Evolutionary conservation across 2,329 filamentous ascomycete genomes (phyloP), one percentile per base, ranked within the genome.

Genomic region (Pseudogymnoascus sp.): DNA sequence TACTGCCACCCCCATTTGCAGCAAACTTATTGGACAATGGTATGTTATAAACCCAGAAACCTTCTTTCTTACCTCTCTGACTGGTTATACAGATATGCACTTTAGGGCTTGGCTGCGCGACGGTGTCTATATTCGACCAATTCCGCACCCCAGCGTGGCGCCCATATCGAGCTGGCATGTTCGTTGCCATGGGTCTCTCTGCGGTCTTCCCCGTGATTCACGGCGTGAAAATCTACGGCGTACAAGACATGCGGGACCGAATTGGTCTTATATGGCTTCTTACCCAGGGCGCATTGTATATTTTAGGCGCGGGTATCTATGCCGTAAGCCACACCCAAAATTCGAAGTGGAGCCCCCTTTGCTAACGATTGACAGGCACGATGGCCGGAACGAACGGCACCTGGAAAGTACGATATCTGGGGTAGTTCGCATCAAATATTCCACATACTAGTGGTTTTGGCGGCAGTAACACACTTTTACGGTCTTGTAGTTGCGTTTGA

Each of bases 401-500:
- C 93, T 0, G 90, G 91, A 1, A 79, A 74, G 6, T 97, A 93
- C 71, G 94, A 99, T 75, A 90, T 97, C 60, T 90, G 90, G 84
- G 93, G 94, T 38, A 92, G 87, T 72, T 96, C 91, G 17, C 94
- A 99, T 75, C 94, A 99, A 77, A 89, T 99, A 66, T 99, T 99
- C 74, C 94, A 99, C 77, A 79, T 96, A 39, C 82, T 94, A 66
- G 92, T 99, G 29, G 79, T 97, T 13, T 74, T 92, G 64, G 94
- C 94, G 0, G 93, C 91, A 0, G 82, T 84, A 1, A 84, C 88
- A 25, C 94, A 99, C 78, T 78, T 97, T 64, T 86, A 86, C 60
- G 92, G 90, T 58, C 81, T 97, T 76, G 73, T 90, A 31, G 88
- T 85, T 74, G 92, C 92, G 3, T 96, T 97, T 76, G 90, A 96